These are phyloP conservation scores for Rhynchospora tenuis DNA, from an alignment of 176 grass and related monocot species.

Conservation along the genomic window DNA sequence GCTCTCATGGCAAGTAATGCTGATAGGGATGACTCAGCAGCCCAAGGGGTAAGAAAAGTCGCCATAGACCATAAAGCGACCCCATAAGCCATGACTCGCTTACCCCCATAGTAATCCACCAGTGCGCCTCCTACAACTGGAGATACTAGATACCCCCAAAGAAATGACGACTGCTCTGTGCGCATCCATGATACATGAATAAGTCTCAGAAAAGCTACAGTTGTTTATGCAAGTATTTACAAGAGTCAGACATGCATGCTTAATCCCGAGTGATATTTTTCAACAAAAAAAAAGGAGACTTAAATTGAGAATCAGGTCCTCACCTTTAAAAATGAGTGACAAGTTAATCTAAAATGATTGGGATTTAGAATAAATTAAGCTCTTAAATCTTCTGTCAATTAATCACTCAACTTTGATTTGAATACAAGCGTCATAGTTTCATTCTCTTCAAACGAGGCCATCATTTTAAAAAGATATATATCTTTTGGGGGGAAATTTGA, in stretches of 20 bases:
- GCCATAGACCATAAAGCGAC: slow-evolving; percentile 92
- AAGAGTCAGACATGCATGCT: neutral
- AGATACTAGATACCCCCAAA: slow-evolving; percentile 93
- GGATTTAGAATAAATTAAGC: neutral
- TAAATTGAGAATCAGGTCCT: no score
- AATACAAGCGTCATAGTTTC: neutral
- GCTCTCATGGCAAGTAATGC: slow-evolving; percentile 69
- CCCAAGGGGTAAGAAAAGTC: slow-evolving; percentile 92
- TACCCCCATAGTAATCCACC: slow-evolving; percentile 87
- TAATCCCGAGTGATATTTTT: neutral
- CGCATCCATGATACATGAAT: slow-evolving; percentile 13
- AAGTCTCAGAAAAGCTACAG: neutral
- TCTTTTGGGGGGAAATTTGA: neutral
- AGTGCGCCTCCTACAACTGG: slow-evolving; percentile 85
- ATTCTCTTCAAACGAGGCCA: neutral
- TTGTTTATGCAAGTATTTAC: slow-evolving; percentile 2
- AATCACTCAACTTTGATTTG: neutral
- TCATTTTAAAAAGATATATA: neutral
- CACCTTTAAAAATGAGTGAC: neutral
- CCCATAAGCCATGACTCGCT: slow-evolving; percentile 86
- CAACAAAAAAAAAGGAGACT: no score
- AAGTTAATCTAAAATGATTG: neutral
- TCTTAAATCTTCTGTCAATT: neutral
- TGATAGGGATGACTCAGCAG: slow-evolving; percentile 63
- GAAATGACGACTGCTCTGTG: slow-evolving; percentile 81